Evolutionary conservation across 108 stramenopile species (phyloP).

Genomic region (Stephanodiscus triporus): DNA sequence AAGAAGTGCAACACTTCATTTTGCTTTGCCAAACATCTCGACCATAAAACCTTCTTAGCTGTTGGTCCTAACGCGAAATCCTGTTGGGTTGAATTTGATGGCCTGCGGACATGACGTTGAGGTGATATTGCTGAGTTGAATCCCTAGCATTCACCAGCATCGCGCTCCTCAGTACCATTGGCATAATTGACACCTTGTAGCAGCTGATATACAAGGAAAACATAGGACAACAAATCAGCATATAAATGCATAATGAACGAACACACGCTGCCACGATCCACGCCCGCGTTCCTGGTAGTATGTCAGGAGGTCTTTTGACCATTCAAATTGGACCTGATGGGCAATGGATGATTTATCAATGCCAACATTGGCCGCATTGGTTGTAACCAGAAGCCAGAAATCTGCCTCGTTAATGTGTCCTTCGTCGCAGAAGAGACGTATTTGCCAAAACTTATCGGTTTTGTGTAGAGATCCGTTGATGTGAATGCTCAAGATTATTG

Average conservation of each 20-base stretch:
- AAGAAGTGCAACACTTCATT: no score
- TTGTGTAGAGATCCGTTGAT: background rate
- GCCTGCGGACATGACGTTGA: no score
- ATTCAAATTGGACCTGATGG: background rate
- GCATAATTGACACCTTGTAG: no score
- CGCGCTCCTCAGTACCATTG: no score
- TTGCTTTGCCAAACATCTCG: no score
- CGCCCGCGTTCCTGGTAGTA: background rate
- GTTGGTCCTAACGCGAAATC: no score
- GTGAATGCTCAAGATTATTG: background rate
- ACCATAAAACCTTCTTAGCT: no score
- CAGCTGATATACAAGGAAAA: background rate
- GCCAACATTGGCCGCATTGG: background rate
- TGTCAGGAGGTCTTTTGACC: background rate
- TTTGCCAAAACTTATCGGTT: background rate
- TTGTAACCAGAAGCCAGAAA: background rate
- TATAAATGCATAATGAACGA: background rate
- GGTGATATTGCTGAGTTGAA: no score
- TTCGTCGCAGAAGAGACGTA: no score
- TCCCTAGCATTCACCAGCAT: no score
- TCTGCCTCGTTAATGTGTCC: background rate
- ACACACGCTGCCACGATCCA: background rate
- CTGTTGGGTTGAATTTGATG: no score
- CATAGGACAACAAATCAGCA: background rate
- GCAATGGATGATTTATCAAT: background rate